Percentiles rank a stretch among this genome's conserved stretches.
Evolutionary conservation across 2,329 filamentous ascomycete species (phyloP).

Genomic region (Microdochium nivale): DNA sequence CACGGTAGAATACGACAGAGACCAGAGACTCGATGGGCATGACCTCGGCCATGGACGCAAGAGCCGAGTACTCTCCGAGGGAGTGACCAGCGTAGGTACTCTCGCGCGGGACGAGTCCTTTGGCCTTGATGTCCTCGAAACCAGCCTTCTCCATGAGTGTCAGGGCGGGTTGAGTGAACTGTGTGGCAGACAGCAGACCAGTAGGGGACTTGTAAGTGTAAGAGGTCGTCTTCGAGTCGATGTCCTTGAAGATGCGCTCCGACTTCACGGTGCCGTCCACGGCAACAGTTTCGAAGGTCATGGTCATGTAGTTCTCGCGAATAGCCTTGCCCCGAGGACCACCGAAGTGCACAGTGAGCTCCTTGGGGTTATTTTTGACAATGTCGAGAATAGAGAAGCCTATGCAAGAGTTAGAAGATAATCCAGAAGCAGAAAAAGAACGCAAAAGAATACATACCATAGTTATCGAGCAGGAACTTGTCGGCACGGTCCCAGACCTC

Average conservation of each 20-base stretch:
- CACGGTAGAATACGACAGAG: constrained; percentile 98
- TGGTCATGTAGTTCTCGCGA: constrained; percentile 97
- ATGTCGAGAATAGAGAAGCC: constrained; percentile 97
- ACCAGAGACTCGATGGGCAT: constrained; percentile 99
- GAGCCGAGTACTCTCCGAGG: constrained; percentile 93
- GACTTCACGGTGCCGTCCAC: constrained; percentile 90
- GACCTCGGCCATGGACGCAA: constrained; percentile 92
- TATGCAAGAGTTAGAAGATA: constrained; percentile 21
- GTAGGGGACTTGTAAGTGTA: constrained; percentile 97
- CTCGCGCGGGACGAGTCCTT: constrained; percentile 90
- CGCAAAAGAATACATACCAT: constrained; percentile 53
- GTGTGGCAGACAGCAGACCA: constrained; percentile 89
- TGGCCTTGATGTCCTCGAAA: constrained; percentile 97
- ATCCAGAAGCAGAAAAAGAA: not conserved
- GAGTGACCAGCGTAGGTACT: constrained; percentile 98
- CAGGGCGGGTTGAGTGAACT: constrained; percentile 95
- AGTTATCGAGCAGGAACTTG: constrained; percentile 97
- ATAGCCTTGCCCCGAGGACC: constrained; percentile 95
- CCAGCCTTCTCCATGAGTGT: constrained; percentile 99
- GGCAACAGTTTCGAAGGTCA: constrained; percentile 98
- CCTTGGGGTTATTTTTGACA: constrained; percentile 98
- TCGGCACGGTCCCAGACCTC: constrained; percentile 98
- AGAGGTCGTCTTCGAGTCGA: constrained; percentile 82
- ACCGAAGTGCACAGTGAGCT: constrained; percentile 96
- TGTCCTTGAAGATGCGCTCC: constrained; percentile 99